Conservation (phyloP, 2,329 filamentous ascomycete species). For the Cladophialophora bantiana region DNA sequence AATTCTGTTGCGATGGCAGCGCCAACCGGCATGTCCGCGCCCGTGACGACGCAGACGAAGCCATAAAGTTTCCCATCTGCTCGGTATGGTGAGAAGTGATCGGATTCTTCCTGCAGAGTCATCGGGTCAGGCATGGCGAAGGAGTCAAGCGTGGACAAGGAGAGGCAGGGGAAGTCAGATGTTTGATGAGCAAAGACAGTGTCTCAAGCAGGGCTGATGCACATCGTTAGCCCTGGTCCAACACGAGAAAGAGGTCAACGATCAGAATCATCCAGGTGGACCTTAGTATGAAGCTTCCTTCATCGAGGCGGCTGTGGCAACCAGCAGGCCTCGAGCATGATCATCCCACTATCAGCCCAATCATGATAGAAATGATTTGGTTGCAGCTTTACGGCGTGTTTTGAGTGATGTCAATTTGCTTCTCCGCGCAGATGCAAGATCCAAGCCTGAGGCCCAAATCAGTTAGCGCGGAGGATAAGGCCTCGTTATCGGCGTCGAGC, state of each 20-base stretch:
- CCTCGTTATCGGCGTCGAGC: neutral
- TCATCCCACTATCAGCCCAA: constrained; percentile 15
- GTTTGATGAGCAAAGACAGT: neutral
- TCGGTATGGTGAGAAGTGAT: constrained; percentile 65
- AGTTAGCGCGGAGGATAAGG: neutral
- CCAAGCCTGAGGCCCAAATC: neutral
- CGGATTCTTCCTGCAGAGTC: constrained; percentile 45
- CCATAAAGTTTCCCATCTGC: constrained; percentile 67
- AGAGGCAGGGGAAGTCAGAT: neutral
- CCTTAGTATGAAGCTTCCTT: too few relatives aligned
- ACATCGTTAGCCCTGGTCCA: neutral
- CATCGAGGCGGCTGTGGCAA: neutral
- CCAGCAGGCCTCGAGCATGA: neutral
- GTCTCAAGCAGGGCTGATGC: neutral
- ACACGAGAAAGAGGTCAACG: neutral
- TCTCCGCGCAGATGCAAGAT: constrained; percentile 1
- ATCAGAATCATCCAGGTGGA: too few relatives aligned
- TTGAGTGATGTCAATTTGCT: constrained; percentile 14
- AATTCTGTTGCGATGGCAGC: constrained; percentile 66
- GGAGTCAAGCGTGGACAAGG: neutral
- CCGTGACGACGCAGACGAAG: constrained; percentile 70
- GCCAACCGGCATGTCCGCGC: constrained; percentile 66
- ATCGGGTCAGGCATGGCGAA: constrained; percentile 32
- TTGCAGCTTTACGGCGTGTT: constrained; percentile 13
- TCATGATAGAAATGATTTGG: constrained; percentile 16